phyloP scores from a whole-genome alignment of 805 yeast genomes.

The Schwanniomyces polymorphus region DNA sequence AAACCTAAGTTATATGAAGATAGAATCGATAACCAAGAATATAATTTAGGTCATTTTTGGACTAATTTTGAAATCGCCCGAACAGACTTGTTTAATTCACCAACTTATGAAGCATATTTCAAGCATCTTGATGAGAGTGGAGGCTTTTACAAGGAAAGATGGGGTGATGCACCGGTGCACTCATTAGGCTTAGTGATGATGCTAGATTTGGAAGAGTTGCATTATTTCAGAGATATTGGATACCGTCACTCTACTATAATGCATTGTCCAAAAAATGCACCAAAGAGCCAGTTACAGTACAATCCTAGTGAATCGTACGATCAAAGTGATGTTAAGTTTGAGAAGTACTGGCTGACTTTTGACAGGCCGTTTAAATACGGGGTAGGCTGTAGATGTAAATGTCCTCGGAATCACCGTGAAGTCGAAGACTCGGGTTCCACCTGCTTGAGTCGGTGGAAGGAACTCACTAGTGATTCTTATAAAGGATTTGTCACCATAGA shows the following conservation, averaged over 20 bases:
- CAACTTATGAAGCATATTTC: constrained; percentile 66
- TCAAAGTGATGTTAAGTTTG: constrained; percentile 11
- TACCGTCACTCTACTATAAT: constrained; percentile 77
- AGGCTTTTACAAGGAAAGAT: constrained; percentile 87
- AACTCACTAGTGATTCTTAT: constrained; percentile 32
- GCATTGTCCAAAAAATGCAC: constrained; percentile 76
- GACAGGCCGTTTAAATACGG: constrained; percentile 40
- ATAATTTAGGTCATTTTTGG: constrained; percentile 88
- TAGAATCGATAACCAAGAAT: constrained; percentile 63
- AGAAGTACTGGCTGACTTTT: constrained; percentile 34
- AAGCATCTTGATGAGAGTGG: constrained; percentile 66
- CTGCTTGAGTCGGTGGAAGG: constrained; percentile 55
- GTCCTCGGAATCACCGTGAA: constrained; percentile 55
- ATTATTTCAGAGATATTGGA: constrained; percentile 92
- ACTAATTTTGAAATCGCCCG: constrained; percentile 90
- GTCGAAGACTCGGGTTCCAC: constrained; percentile 55
- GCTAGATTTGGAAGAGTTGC: constrained; percentile 67
- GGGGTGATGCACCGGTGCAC: constrained; percentile 98
- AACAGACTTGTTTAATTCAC: constrained; percentile 69
- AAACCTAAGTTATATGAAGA: constrained; percentile 45
- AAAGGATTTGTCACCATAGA: constrained; percentile 16
- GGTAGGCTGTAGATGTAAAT: constrained; percentile 84
- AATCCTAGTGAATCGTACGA: constrained; percentile 26
- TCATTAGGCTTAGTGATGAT: constrained; percentile 82
- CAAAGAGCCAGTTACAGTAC: constrained; percentile 50